phyloP scores from a whole-genome alignment of 176 grass and related monocot genomes.

The Musa troglodytarum region DNA sequence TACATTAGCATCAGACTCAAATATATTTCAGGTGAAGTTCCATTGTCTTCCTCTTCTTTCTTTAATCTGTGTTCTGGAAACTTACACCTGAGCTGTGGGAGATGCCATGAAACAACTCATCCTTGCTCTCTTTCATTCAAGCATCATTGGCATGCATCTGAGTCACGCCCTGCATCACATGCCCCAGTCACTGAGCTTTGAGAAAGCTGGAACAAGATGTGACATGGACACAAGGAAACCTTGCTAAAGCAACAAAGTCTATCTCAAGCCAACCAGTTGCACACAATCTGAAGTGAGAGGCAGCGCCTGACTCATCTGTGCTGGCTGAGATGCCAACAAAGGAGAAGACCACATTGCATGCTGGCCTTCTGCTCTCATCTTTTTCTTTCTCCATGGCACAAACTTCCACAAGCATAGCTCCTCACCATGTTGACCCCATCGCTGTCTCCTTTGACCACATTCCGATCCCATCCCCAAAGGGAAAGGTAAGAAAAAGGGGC shows the following conservation, averaged over 20 bases:
- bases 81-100: too few species aligned
- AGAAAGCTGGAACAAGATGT: too few species aligned
- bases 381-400: not conserved
- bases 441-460: not conserved
- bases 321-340: not conserved
- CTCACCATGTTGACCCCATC: not conserved
- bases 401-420: conserved; percentile 3
- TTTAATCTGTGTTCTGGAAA: too few species aligned
- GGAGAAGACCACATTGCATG: not conserved
- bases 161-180: too few species aligned
- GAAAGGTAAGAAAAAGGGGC: too few species aligned
- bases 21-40: too few species aligned
- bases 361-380: not conserved
- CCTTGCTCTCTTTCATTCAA: too few species aligned
- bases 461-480: not conserved
- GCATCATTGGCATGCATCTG: too few species aligned
- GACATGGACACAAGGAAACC: not conserved
- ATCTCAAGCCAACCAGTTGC: not conserved
- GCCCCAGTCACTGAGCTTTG: too few species aligned
- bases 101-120: too few species aligned
- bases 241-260: not conserved
- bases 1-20: too few species aligned
- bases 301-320: not conserved
- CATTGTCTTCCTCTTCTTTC: too few species aligned
- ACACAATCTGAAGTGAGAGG: not conserved